phyloP scores from a whole-genome alignment of 495 filamentous ascomycete species.

The Daldinia caldariorum region DNA sequence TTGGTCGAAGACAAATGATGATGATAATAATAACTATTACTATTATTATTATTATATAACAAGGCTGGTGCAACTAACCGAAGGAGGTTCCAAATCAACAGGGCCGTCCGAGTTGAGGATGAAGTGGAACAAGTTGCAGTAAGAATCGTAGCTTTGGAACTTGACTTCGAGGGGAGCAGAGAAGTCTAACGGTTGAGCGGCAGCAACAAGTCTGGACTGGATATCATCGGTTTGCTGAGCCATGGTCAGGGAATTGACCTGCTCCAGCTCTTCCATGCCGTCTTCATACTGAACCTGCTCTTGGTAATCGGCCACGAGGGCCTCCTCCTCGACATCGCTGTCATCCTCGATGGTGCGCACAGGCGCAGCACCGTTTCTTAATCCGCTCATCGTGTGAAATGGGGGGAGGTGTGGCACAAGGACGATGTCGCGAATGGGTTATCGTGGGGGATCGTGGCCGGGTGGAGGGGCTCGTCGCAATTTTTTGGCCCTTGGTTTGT shows the following conservation, averaged over 20 bases:
- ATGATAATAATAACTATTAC: too few relatives aligned
- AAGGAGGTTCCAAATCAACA: constrained; percentile 94
- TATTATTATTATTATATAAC: neutral
- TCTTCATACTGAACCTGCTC: constrained; percentile 94
- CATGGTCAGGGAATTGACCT: constrained; percentile 62
- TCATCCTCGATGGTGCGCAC: constrained; percentile 73
- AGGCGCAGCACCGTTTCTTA: constrained; percentile 62
- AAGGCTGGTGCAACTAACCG: constrained; percentile 66
- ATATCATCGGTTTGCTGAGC: constrained; percentile 78
- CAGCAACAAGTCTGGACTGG: constrained; percentile 86
- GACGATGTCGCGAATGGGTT: constrained; percentile 27
- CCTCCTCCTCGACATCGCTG: constrained; percentile 93
- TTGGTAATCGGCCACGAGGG: constrained; percentile 90
- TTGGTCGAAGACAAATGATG: constrained; percentile 30
- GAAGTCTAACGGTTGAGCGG: constrained; percentile 94
- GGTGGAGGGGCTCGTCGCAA: constrained; percentile 43
- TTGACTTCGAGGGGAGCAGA: constrained; percentile 93
- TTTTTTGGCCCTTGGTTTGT: constrained; percentile 38
- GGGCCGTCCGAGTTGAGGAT: constrained; percentile 98
- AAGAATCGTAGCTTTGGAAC: constrained; percentile 98
- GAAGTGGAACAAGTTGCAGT: constrained; percentile 98
- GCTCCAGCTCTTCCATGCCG: constrained; percentile 79
- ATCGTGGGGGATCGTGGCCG: constrained; percentile 31
- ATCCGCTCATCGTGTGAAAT: constrained; percentile 57
- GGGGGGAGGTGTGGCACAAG: constrained; percentile 22